Evolutionary conservation across 164 flowering plant genomes (phyloP).

Genomic region (Pachysandra terminalis): DNA sequence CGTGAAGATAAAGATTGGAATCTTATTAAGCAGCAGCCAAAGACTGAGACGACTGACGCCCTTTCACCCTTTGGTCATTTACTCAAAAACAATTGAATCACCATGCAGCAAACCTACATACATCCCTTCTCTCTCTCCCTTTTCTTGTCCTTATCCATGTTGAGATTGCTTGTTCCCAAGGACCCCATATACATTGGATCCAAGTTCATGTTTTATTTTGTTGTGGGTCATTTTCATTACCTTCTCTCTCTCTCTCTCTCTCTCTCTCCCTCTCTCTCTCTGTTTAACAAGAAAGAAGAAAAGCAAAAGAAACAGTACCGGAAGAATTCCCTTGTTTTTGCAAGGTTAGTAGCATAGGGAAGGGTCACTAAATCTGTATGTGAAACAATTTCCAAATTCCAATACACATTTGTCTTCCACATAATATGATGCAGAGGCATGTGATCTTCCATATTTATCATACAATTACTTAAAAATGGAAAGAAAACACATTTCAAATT

Average conservation of each 20-base stretch:
- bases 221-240: neutral
- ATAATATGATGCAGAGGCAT: neutral
- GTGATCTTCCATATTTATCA: neutral
- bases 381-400: neutral
- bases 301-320: neutral
- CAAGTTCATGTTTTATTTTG: neutral
- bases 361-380: neutral
- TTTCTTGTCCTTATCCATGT: neutral
- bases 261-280: too few relatives aligned
- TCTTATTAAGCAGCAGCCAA: conserved; percentile 5
- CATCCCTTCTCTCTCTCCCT: neutral
- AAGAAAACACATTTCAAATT: too few relatives aligned
- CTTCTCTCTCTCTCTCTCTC: too few relatives aligned
- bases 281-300: neutral
- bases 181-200: neutral
- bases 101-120: neutral
- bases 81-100: neutral
- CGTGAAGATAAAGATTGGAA: conserved; percentile 5
- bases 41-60: conserved; percentile 7
- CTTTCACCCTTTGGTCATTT: conserved; percentile 7
- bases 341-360: neutral
- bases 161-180: neutral
- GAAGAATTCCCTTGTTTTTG: too few relatives aligned
- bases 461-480: too few relatives aligned
- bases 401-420: neutral